A percentile compares a stretch with the other conserved stretches of the same genome.
Conservation (phyloP, 1,139 yeast genomes). For the Zygotorulaspora mrakii region DNA sequence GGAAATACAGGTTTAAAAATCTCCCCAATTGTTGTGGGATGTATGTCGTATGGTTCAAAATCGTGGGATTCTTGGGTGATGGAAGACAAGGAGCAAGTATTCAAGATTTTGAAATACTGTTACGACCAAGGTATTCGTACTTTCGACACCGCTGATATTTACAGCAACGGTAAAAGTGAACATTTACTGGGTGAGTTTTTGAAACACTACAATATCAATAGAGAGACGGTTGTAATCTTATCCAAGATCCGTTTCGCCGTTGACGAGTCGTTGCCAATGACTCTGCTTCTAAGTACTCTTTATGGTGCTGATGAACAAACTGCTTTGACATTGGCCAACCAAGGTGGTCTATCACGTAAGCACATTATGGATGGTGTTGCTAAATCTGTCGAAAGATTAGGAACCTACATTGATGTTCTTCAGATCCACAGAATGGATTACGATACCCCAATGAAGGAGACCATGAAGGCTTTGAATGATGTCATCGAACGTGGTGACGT, state of each 20-base stretch:
- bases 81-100: conserved; percentile 38
- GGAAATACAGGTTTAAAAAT: conserved; percentile 44
- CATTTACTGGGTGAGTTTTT: conserved; percentile 40
- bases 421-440: conserved; percentile 49
- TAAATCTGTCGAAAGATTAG: conserved; percentile 43
- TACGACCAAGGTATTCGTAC: conserved; percentile 48
- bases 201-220: conserved; percentile 38
- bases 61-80: conserved; percentile 44
- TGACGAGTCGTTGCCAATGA: conserved; percentile 27
- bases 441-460: conserved; percentile 44
- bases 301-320: conserved; percentile 2
- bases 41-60: conserved; percentile 48
- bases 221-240: conserved; percentile 43
- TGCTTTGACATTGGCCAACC: conserved; percentile 32
- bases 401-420: conserved; percentile 48
- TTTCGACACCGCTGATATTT: conserved; percentile 45
- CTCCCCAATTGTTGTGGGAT: conserved; percentile 48
- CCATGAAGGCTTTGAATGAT: conserved; percentile 48
- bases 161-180: conserved; percentile 42
- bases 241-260: conserved; percentile 37
- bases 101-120: conserved; percentile 41
- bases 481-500: conserved; percentile 42
- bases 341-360: conserved; percentile 44
- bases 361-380: conserved; percentile 48
- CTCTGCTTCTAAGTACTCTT: background rate